Percentiles rank a stretch among this genome's conserved stretches.
Evolutionary conservation across 2,329 filamentous ascomycete genomes (phyloP).

Genomic region (Pyricularia grisea): DNA sequence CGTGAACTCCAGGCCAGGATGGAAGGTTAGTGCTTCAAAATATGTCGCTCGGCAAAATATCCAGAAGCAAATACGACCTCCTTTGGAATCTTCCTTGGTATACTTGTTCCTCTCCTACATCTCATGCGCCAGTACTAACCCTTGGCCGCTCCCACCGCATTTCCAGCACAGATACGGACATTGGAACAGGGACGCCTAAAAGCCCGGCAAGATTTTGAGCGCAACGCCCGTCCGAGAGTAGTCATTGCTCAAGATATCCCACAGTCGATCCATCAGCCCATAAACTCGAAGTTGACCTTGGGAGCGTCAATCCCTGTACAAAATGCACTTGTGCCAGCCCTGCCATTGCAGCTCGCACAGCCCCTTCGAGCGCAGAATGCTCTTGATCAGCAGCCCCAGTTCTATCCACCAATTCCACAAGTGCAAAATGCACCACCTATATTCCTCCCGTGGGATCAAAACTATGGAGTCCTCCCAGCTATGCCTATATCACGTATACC

Average conservation of each 20-base stretch:
- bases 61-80: not conserved
- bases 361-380: not conserved
- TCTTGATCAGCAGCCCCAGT: not conserved
- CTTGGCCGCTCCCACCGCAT: not conserved
- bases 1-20: not conserved
- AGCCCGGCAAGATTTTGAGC: too few species aligned
- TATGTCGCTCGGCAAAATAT: not conserved
- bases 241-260: too few species aligned
- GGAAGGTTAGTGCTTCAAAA: not conserved
- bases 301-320: too few species aligned
- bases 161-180: not conserved
- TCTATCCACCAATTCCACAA: not conserved
- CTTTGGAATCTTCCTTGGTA: not conserved
- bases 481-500: not conserved
- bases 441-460: not conserved
- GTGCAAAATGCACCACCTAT: not conserved
- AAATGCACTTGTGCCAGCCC: not conserved
- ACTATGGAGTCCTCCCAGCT: not conserved
- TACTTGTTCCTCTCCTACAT: not conserved
- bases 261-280: too few species aligned
- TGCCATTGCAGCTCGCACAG: not conserved
- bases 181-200: not conserved
- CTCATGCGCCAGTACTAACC: not conserved
- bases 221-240: too few species aligned
- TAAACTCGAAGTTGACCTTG: too few species aligned